A percentile compares a stretch with the other conserved stretches of the same genome.
These are phyloP conservation scores for Cantharellus cinnabarinus DNA, from an alignment of 768 basidiomycete genomes.

Conservation along the genomic window DNA sequence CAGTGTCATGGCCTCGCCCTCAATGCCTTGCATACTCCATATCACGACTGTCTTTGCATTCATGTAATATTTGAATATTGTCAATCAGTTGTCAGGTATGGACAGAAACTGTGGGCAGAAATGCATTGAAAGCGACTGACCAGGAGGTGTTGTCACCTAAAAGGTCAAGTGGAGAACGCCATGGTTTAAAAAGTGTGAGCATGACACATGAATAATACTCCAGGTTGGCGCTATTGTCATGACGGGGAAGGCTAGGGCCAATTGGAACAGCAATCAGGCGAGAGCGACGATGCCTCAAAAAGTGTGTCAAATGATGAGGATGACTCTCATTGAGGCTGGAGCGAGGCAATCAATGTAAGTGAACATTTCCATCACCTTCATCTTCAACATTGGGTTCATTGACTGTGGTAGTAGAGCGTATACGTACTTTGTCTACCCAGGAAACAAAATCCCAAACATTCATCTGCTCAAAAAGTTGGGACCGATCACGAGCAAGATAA, in stretches of 20 bases:
- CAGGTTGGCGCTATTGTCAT: slow-evolving; percentile 10
- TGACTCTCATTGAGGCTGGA: background rate
- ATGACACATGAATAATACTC: slow-evolving; percentile 18
- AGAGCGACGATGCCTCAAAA: background rate
- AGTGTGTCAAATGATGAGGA: slow-evolving; percentile 12
- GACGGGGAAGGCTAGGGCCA: slow-evolving; percentile 18
- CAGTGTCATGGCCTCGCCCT: background rate
- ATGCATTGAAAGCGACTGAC: slow-evolving; percentile 15
- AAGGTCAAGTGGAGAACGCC: slow-evolving; percentile 16
- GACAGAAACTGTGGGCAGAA: background rate
- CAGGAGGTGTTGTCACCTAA: slow-evolving; percentile 10
- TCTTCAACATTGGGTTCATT: slow-evolving; percentile 7
- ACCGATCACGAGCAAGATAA: slow-evolving; percentile 12
- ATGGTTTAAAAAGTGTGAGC: slow-evolving; percentile 26
- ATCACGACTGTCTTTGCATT: background rate
- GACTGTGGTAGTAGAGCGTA: slow-evolving; percentile 7
- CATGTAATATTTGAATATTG: background rate
- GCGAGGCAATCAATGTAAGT: background rate
- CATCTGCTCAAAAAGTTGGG: background rate
- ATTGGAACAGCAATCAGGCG: slow-evolving; percentile 17
- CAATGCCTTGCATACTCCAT: background rate
- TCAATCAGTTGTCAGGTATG: background rate
- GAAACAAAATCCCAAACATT: background rate
- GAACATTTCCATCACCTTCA: background rate
- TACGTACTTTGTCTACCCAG: background rate